phyloP scores from a whole-genome alignment of 2,329 filamentous ascomycete genomes.

The Metarhizium brunneum region DNA sequence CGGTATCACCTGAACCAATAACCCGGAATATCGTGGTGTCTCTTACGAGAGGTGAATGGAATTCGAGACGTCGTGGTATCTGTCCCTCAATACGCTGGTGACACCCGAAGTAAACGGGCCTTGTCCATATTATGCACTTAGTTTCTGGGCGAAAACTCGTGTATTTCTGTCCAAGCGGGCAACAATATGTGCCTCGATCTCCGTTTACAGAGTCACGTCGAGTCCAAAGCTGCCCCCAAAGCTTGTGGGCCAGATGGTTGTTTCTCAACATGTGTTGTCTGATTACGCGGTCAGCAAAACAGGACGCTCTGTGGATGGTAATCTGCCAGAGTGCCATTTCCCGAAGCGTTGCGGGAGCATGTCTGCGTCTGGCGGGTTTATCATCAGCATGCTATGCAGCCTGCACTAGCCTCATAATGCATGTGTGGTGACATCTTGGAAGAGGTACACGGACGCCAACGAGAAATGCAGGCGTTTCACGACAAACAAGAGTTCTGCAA shows the following conservation, averaged over 20 bases:
- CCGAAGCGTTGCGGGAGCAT: too few species aligned
- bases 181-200: neutral
- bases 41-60: neutral
- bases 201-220: too few species aligned
- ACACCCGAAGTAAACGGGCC: too few species aligned
- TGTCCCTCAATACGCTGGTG: too few species aligned
- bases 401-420: neutral
- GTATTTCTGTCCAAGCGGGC: neutral
- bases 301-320: neutral
- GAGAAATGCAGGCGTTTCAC: neutral
- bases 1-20: neutral
- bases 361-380: too few species aligned
- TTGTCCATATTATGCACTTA: too few species aligned
- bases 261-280: neutral
- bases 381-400: too few species aligned
- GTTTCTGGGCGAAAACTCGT: neutral
- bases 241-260: neutral
- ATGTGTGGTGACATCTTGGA: neutral
- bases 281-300: neutral
- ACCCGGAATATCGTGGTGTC: neutral
- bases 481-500: neutral
- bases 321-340: neutral
- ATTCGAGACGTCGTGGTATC: neutral
- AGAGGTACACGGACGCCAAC: neutral
- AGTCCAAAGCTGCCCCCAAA: neutral